phyloP scores from a whole-genome alignment of 2,329 filamentous ascomycete species.

The Apiospora malaysiana region DNA sequence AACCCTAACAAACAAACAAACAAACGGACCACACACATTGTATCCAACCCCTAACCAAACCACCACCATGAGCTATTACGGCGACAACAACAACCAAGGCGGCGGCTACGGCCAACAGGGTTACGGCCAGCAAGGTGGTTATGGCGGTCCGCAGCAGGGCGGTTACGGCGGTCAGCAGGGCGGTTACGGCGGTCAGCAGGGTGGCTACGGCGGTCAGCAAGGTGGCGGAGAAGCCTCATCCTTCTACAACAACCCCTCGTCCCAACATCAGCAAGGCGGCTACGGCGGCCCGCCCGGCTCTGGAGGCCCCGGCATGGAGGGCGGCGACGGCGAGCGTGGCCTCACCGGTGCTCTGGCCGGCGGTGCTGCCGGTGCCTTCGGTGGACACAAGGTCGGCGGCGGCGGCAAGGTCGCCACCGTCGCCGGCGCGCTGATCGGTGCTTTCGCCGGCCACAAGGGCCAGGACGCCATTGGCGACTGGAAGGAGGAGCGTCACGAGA shows the following conservation, averaged over 20 bases:
- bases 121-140: constrained; percentile 13
- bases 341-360: constrained; percentile 48
- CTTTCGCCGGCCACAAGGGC: constrained; percentile 48
- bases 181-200: constrained; percentile 1
- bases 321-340: constrained; percentile 46
- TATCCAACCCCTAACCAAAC: background rate
- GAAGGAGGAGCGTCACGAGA: constrained; percentile 38
- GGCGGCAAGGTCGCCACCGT: constrained; percentile 35
- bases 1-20: background rate
- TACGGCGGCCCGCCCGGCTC: constrained; percentile 27
- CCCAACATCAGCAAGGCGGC: constrained; percentile 8
- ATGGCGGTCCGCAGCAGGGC: background rate
- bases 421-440: constrained; percentile 48
- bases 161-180: constrained; percentile 3
- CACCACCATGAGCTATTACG: constrained; percentile 15
- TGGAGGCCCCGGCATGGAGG: constrained; percentile 27
- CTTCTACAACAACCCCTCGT: constrained; percentile 15
- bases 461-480: constrained; percentile 47
- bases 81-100: constrained; percentile 11
- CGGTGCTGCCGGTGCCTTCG: constrained; percentile 47
- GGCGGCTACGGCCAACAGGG: constrained; percentile 4
- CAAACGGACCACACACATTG: background rate
- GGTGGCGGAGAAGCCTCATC: constrained; percentile 11
- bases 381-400: constrained; percentile 48
- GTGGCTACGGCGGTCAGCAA: background rate